These are phyloP conservation scores for Sodiomyces alkalinus DNA, from an alignment of 2,329 filamentous ascomycete genomes.

Conservation along the genomic window DNA sequence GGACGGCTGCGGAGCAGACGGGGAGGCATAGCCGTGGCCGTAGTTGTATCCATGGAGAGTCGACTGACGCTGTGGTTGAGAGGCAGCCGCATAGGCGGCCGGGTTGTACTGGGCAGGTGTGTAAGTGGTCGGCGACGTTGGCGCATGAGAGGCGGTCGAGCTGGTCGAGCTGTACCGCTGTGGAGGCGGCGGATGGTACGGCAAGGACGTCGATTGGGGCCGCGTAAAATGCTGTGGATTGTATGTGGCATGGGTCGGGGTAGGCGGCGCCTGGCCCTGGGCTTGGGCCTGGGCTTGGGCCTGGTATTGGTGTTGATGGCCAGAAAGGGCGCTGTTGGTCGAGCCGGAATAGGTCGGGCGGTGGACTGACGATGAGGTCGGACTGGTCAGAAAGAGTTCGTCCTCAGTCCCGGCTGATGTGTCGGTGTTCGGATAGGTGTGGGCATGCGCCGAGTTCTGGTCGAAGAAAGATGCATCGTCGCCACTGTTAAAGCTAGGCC, in stretches of 20 bases:
- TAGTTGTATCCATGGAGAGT: slow-evolving; percentile 35
- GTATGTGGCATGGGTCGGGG: slow-evolving; percentile 38
- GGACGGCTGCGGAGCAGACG: slow-evolving; percentile 19
- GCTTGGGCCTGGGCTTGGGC: no score
- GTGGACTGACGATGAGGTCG: slow-evolving; percentile 14
- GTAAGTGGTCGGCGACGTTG: slow-evolving; percentile 23
- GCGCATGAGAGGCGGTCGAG: slow-evolving; percentile 20
- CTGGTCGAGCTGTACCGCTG: slow-evolving; percentile 21
- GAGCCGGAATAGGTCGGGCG: slow-evolving; percentile 24
- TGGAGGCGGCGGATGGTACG: slow-evolving; percentile 29
- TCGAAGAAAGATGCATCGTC: slow-evolving; percentile 44
- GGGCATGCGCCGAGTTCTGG: slow-evolving; percentile 5
- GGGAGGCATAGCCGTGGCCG: slow-evolving; percentile 23
- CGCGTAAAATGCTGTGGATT: slow-evolving; percentile 55
- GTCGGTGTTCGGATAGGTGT: slow-evolving; percentile 12
- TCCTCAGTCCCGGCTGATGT: slow-evolving; percentile 26
- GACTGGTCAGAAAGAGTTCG: slow-evolving; percentile 49
- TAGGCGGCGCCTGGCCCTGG: slow-evolving; percentile 28
- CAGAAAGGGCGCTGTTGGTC: slow-evolving; percentile 28
- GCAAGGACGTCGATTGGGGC: slow-evolving; percentile 35
- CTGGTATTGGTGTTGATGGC: slow-evolving; percentile 38
- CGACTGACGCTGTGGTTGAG: slow-evolving; percentile 32
- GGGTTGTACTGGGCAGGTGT: slow-evolving; percentile 42
- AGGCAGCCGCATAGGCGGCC: slow-evolving; percentile 38
- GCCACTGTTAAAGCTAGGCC: slow-evolving; percentile 60